A percentile compares a stretch with the other conserved stretches of the same genome.
These are phyloP conservation scores for Talaromyces nanjingensis DNA, from an alignment of 495 filamentous ascomycete genomes.

Conservation along the genomic window DNA sequence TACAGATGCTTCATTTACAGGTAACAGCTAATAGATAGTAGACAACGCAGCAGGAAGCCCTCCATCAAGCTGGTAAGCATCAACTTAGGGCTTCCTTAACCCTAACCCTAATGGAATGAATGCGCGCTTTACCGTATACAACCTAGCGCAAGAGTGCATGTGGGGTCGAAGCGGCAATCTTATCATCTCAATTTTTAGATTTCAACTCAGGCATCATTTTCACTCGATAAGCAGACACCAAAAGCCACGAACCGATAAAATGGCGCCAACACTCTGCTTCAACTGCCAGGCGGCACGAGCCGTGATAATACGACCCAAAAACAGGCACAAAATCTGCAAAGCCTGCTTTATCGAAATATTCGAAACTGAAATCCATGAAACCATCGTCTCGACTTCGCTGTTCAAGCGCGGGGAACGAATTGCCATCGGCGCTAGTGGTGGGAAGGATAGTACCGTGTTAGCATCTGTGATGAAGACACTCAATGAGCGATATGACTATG, in stretches of 20 bases:
- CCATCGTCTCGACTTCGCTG: slow-evolving; percentile 68
- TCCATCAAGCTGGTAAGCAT: background rate
- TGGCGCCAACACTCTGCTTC: slow-evolving; percentile 60
- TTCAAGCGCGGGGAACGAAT: slow-evolving; percentile 82
- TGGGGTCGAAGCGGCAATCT: background rate
- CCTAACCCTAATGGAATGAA: background rate
- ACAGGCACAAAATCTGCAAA: slow-evolving; percentile 86
- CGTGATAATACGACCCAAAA: slow-evolving; percentile 88
- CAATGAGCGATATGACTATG: slow-evolving; percentile 83
- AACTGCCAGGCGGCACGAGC: slow-evolving; percentile 71
- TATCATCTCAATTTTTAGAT: background rate
- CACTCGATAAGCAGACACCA: background rate
- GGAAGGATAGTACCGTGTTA: slow-evolving; percentile 95
- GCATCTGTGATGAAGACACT: slow-evolving; percentile 92
- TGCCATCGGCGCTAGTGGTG: slow-evolving; percentile 92
- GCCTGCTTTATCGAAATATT: slow-evolving; percentile 80
- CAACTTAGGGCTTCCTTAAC: background rate
- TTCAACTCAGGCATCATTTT: background rate
- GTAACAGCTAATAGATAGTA: background rate
- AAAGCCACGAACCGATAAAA: background rate
- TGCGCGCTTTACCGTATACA: background rate
- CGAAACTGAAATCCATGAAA: slow-evolving; percentile 89
- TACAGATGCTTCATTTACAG: background rate
- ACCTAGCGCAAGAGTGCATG: background rate
- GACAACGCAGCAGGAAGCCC: background rate